Evolutionary conservation across 139 green algal genomes (phyloP).

Genomic region (Mychonastes homosphaera): DNA sequence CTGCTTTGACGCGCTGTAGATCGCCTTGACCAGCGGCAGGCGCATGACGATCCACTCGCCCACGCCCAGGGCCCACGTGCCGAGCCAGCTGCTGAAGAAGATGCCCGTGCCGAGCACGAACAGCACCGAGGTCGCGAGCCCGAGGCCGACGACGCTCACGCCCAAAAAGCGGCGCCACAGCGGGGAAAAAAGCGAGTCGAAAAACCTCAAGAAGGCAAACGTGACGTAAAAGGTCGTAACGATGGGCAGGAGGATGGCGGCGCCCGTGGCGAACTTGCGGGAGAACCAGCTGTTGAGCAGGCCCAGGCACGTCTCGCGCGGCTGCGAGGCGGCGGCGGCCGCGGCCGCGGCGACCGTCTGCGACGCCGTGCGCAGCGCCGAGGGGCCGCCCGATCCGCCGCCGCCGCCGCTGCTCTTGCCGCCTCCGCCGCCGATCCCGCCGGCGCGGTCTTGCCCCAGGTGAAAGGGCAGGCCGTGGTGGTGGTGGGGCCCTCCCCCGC

Average conservation of each 20-base stretch:
- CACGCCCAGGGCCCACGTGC: constrained; percentile 56
- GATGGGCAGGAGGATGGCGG: constrained; percentile 82
- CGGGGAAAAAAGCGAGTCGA: constrained; percentile 88
- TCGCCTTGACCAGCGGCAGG: constrained; percentile 85
- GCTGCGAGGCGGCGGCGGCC: too few relatives aligned
- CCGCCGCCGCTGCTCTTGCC: too few relatives aligned
- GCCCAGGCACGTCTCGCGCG: too few relatives aligned
- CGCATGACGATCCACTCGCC: constrained; percentile 88
- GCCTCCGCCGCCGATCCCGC: too few relatives aligned
- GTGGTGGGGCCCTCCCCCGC: too few relatives aligned
- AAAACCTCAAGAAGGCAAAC: constrained; percentile 17
- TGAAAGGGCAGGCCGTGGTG: too few relatives aligned
- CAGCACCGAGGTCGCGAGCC: constrained; percentile 75
- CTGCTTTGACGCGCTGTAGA: constrained; percentile 94
- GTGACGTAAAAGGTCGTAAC: constrained; percentile 73
- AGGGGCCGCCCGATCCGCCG: too few relatives aligned
- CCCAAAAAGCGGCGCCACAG: constrained; percentile 73
- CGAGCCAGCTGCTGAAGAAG: constrained; percentile 78
- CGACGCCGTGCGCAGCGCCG: too few relatives aligned
- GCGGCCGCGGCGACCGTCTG: too few relatives aligned
- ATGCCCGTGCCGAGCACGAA: constrained; percentile 26
- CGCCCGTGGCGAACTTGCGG: constrained; percentile 42
- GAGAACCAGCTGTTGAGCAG: constrained; percentile 41
- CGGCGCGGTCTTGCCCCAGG: too few relatives aligned
- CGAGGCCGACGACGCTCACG: constrained; percentile 86